Conservation (phyloP, 1,139 yeast species). For the Saccharomyces uvarum region DNA sequence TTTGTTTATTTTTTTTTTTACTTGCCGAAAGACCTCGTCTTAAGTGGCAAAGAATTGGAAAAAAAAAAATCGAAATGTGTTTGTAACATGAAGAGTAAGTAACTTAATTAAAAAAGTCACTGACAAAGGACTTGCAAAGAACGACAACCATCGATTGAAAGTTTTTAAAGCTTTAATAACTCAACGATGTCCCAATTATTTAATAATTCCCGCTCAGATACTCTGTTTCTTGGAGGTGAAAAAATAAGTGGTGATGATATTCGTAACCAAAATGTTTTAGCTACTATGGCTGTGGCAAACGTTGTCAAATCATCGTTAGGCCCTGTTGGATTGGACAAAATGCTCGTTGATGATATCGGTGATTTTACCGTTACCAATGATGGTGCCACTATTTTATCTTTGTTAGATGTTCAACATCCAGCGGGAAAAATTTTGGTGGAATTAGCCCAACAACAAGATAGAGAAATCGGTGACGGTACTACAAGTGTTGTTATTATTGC, state of each 20-base stretch:
- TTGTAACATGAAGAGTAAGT: slow-evolving; percentile 51
- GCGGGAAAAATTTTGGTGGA: slow-evolving; percentile 97
- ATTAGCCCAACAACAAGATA: slow-evolving; percentile 96
- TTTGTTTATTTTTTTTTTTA: background rate
- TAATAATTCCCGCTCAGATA: slow-evolving; percentile 76
- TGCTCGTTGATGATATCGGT: slow-evolving; percentile 98
- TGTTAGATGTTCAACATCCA: slow-evolving; percentile 96
- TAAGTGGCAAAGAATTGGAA: background rate
- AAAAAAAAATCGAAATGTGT: background rate
- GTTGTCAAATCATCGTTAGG: slow-evolving; percentile 95
- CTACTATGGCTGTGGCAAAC: slow-evolving; percentile 94
- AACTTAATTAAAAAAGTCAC: slow-evolving; percentile 33
- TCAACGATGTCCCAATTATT: slow-evolving; percentile 46
- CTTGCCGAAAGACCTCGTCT: slow-evolving; percentile 2
- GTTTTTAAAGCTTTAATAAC: background rate
- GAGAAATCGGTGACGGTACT: slow-evolving; percentile 98
- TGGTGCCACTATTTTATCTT: slow-evolving; percentile 90
- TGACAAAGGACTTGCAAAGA: background rate
- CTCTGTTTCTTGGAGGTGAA: slow-evolving; percentile 91
- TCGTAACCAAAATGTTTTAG: slow-evolving; percentile 90
- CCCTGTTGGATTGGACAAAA: slow-evolving; percentile 96
- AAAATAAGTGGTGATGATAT: slow-evolving; percentile 94
- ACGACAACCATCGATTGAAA: background rate
- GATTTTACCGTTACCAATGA: slow-evolving; percentile 98
- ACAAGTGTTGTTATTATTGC: slow-evolving; percentile 96